Evolutionary conservation across 208 protist genomes (phyloP).

Genomic region (Leishmania aethiopica): DNA sequence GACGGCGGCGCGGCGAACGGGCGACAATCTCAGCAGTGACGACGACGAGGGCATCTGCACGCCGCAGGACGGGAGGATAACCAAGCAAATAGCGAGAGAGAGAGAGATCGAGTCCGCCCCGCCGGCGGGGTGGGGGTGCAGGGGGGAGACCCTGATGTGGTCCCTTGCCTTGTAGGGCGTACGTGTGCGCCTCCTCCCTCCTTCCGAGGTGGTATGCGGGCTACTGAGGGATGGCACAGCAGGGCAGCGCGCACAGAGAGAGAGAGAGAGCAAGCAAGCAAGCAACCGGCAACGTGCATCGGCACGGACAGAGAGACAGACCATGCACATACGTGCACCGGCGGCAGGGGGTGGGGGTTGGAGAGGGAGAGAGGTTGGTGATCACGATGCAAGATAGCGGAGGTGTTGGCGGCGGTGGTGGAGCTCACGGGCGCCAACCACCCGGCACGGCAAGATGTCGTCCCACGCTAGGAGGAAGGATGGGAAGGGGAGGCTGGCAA

Average conservation of each 20-base stretch:
- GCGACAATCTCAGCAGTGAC: neutral
- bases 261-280: neutral
- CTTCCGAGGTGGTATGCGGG: neutral
- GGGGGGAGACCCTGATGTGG: neutral
- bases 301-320: neutral
- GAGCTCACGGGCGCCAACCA: neutral
- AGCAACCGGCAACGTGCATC: too few species aligned
- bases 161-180: neutral
- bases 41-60: neutral
- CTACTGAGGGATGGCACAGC: neutral
- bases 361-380: neutral
- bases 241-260: neutral
- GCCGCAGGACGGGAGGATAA: neutral
- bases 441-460: neutral
- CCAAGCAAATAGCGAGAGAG: neutral
- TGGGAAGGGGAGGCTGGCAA: neutral
- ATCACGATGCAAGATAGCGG: neutral
- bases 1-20: conserved; percentile 5
- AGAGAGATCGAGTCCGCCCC: neutral
- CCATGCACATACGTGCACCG: too few species aligned
- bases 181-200: neutral
- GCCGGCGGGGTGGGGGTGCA: too few species aligned
- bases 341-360: neutral
- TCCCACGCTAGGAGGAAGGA: neutral
- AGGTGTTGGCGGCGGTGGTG: neutral